phyloP scores from a whole-genome alignment of 2,329 filamentous ascomycete genomes.

The Pleomassaria siparia region DNA sequence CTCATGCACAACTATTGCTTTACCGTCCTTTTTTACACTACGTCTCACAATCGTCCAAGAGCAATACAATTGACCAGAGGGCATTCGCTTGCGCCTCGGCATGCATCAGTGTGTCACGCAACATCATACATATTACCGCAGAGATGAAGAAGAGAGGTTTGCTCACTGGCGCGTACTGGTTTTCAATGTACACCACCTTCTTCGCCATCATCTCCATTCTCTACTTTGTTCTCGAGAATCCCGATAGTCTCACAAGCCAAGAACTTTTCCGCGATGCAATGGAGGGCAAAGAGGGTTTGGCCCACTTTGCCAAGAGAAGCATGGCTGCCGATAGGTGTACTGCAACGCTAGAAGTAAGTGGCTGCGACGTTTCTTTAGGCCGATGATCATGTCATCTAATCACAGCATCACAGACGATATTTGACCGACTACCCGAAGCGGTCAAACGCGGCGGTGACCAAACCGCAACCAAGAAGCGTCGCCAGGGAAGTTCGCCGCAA shows the following conservation, averaged over 20 bases:
- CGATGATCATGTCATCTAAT: slow-evolving; percentile 19
- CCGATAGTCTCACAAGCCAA: slow-evolving; percentile 69
- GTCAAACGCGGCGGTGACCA: slow-evolving; percentile 54
- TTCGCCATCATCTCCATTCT: slow-evolving; percentile 78
- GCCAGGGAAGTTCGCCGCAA: slow-evolving; percentile 41
- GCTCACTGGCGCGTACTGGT: slow-evolving; percentile 83
- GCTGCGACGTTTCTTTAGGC: not conserved
- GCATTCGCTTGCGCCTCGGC: slow-evolving; percentile 75
- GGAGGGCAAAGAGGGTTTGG: slow-evolving; percentile 80
- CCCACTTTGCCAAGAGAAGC: slow-evolving; percentile 76
- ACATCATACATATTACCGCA: slow-evolving; percentile 77
- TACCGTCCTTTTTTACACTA: slow-evolving; percentile 86
- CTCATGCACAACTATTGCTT: slow-evolving; percentile 79
- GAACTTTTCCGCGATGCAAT: slow-evolving; percentile 84
- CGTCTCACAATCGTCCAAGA: slow-evolving; percentile 61
- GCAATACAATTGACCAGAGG: slow-evolving; percentile 66
- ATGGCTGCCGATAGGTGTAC: slow-evolving; percentile 88
- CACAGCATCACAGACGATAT: slow-evolving; percentile 63
- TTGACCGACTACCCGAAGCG: slow-evolving; percentile 77
- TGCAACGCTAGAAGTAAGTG: slow-evolving; percentile 69
- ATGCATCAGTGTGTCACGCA: slow-evolving; percentile 66
- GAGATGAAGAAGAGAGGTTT: slow-evolving; percentile 75
- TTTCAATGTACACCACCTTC: slow-evolving; percentile 81
- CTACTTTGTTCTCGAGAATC: slow-evolving; percentile 80
- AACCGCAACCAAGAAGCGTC: slow-evolving; percentile 39